Conservation (phyloP, 2,329 filamentous ascomycete species). For the Pseudogymnoascus pannorum region DNA sequence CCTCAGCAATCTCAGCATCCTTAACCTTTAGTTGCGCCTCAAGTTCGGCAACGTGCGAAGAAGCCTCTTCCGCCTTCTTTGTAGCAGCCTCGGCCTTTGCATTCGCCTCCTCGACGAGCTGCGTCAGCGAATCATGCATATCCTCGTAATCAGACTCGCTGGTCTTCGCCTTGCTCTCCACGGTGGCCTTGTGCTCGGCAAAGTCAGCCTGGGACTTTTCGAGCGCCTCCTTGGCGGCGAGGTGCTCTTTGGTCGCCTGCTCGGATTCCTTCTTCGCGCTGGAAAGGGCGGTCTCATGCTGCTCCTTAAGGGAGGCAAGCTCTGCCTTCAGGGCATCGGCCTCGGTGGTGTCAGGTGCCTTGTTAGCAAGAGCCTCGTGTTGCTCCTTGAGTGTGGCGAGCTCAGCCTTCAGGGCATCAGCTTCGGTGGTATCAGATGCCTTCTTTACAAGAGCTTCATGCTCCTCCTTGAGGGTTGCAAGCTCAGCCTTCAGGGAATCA, state of each 20-base stretch:
- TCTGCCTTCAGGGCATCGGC: constrained; percentile 45
- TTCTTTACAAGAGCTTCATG: constrained; percentile 43
- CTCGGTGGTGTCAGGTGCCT: constrained; percentile 49
- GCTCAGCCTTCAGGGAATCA: constrained; percentile 2
- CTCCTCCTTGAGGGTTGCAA: constrained; percentile 23
- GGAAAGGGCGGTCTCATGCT: constrained; percentile 38
- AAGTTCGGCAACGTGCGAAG: constrained; percentile 2
- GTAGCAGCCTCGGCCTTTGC: constrained; percentile 28
- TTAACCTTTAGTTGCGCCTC: constrained; percentile 37
- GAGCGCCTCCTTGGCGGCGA: constrained; percentile 26
- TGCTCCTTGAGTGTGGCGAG: constrained; percentile 38
- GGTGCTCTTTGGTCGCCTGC: constrained; percentile 35
- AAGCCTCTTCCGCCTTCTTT: constrained; percentile 16
- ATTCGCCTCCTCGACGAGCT: constrained; percentile 50
- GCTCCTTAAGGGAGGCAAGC: constrained; percentile 41
- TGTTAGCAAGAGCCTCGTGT: constrained; percentile 45
- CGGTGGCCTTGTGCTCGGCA: constrained; percentile 44
- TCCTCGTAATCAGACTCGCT: constrained; percentile 53
- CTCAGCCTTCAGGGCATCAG: constrained; percentile 48
- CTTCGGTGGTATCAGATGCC: constrained; percentile 44
- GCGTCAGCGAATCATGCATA: constrained; percentile 55
- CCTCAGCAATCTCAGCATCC: constrained; percentile 57
- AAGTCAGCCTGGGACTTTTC: constrained; percentile 45
- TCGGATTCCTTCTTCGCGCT: constrained; percentile 28
- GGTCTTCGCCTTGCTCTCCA: constrained; percentile 46